Percentiles rank a stretch among this genome's conserved stretches.
Conservation (phyloP, 2,329 filamentous ascomycete genomes). For the Cladobotryum protrusum region DNA sequence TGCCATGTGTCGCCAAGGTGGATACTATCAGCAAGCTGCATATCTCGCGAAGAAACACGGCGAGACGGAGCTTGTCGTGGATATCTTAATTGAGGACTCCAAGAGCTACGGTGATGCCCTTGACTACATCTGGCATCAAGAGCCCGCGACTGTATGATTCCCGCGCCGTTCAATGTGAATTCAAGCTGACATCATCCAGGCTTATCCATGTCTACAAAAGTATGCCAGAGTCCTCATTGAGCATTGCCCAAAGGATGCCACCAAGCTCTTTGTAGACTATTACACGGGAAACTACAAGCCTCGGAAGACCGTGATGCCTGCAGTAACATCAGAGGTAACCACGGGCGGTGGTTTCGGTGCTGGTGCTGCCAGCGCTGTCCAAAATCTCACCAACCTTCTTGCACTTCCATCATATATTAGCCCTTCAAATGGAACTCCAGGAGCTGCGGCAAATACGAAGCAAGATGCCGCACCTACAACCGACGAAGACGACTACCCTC, state of each 20-base stretch:
- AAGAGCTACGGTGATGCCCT: conserved; percentile 85
- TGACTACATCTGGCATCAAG: conserved; percentile 83
- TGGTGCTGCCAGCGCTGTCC: conserved; percentile 68
- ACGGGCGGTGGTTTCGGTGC: conserved; percentile 41
- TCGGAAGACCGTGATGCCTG: conserved; percentile 49
- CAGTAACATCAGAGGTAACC: conserved; percentile 29
- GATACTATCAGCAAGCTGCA: conserved; percentile 93
- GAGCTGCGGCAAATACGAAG: conserved; percentile 42
- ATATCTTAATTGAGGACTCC: conserved; percentile 92
- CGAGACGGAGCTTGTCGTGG: conserved; percentile 88
- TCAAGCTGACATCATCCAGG: conserved; percentile 42
- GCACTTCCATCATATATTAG: conserved; percentile 60
- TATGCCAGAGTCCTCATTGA: conserved; percentile 88
- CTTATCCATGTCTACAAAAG: conserved; percentile 87
- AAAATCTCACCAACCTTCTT: conserved; percentile 77
- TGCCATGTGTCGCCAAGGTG: conserved; percentile 92
- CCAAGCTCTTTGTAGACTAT: conserved; percentile 86
- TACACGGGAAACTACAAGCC: conserved; percentile 82
- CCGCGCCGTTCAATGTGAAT: not conserved
- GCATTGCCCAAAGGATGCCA: conserved; percentile 76
- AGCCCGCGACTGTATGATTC: conserved; percentile 62
- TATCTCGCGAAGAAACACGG: conserved; percentile 92
- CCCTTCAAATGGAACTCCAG: conserved; percentile 35
- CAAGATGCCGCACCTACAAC: conserved; percentile 47
- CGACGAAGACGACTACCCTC: conserved; percentile 39